phyloP scores from a whole-genome alignment of 768 basidiomycete genomes.

The Leccinum subtestaceum region DNA sequence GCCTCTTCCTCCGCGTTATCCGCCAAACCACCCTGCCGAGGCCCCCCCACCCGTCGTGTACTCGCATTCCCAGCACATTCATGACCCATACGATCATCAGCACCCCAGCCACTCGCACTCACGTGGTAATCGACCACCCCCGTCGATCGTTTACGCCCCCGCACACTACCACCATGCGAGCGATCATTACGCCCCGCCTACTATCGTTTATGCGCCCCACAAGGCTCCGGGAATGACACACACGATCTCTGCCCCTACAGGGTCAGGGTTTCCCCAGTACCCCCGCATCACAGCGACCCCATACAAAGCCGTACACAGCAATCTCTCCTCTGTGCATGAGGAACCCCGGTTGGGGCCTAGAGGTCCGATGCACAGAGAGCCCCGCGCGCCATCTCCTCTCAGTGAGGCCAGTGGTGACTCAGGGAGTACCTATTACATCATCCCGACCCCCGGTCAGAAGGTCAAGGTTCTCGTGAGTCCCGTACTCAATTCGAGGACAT shows the following conservation, averaged over 20 bases:
- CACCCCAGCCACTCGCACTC: constrained; percentile 37
- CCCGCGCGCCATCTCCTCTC: constrained; percentile 37
- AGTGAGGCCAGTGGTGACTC: constrained; percentile 51
- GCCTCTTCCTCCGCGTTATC: constrained; percentile 33
- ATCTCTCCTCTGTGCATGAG: constrained; percentile 38
- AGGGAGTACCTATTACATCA: constrained; percentile 72
- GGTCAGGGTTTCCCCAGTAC: constrained; percentile 36
- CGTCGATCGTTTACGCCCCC: constrained; percentile 63
- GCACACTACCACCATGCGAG: constrained; percentile 37
- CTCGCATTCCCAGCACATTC: constrained; percentile 42
- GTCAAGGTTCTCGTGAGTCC: constrained; percentile 68
- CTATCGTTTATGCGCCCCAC: constrained; percentile 53
- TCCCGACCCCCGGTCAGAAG: constrained; percentile 70
- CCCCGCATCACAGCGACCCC: constrained; percentile 42
- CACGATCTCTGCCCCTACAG: constrained; percentile 62
- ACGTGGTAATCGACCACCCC: constrained; percentile 40
- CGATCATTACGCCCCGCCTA: constrained; percentile 58
- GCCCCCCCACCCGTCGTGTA: constrained; percentile 30
- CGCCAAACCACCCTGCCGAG: constrained; percentile 20
- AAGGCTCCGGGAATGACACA: constrained; percentile 64
- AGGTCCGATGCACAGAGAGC: constrained; percentile 27
- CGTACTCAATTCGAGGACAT: constrained; percentile 15
- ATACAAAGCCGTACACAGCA: constrained; percentile 39
- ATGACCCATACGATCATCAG: constrained; percentile 31
- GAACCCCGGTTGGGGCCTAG: constrained; percentile 33